These are phyloP conservation scores for Celoporthe dispersa DNA, from an alignment of 2,329 filamentous ascomycete species.

Conservation along the genomic window DNA sequence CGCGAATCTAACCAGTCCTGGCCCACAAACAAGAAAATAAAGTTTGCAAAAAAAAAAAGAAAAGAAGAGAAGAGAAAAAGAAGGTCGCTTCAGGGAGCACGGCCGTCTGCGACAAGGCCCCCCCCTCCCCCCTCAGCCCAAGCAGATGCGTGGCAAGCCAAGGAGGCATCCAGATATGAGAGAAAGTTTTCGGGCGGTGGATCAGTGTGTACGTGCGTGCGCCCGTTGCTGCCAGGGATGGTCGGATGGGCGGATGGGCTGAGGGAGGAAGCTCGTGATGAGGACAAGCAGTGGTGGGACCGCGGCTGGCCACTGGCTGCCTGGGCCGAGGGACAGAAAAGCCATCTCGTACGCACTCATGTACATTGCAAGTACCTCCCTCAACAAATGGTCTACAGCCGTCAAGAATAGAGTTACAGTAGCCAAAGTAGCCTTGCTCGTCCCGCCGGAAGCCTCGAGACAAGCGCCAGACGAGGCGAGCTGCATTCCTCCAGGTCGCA, in stretches of 20 bases:
- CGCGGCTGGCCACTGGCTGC: not conserved
- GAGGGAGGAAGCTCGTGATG: not conserved
- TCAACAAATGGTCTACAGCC: not conserved
- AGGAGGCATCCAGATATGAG: too few relatives aligned
- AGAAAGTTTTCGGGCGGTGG: too few relatives aligned
- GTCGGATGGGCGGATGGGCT: not conserved
- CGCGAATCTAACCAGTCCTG: not conserved
- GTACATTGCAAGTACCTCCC: not conserved
- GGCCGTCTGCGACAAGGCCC: not conserved
- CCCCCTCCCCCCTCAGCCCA: too few relatives aligned
- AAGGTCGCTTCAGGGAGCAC: not conserved
- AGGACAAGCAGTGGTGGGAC: not conserved
- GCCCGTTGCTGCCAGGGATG: not conserved
- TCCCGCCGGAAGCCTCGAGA: not conserved
- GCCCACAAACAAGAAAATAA: not conserved
- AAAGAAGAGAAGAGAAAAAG: not conserved
- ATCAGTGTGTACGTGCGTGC: too few relatives aligned
- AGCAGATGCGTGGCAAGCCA: too few relatives aligned
- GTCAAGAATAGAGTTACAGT: not conserved
- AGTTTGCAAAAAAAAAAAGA: not conserved
- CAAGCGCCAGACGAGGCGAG: conserved; percentile 19
- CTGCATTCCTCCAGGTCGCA: conserved; percentile 11
- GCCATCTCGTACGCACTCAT: not conserved
- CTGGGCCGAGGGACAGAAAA: not conserved
- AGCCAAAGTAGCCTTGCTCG: too few relatives aligned